Conservation (phyloP, 805 yeast species). For the Candida boleticola region DNA sequence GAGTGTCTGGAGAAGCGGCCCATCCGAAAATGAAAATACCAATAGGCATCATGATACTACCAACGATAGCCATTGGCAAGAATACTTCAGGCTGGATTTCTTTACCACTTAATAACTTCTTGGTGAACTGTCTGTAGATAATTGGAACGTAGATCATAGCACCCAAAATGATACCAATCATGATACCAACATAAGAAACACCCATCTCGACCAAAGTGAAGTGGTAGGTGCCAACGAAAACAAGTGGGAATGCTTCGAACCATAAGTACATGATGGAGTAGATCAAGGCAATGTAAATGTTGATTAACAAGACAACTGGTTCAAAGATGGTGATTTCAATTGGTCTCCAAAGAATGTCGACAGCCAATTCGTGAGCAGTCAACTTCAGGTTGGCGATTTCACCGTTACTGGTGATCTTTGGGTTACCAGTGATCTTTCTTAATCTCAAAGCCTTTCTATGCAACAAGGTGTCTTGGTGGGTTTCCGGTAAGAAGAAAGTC, state of each 20-base stretch:
- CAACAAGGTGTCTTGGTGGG: slow-evolving; percentile 39
- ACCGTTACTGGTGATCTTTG: slow-evolving; percentile 33
- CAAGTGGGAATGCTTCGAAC: slow-evolving; percentile 58
- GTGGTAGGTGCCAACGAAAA: slow-evolving; percentile 37
- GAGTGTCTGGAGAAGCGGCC: slow-evolving; percentile 38
- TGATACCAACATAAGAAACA: slow-evolving; percentile 43
- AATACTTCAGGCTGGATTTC: slow-evolving; percentile 35
- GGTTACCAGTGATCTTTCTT: slow-evolving; percentile 41
- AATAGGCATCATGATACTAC: slow-evolving; percentile 36
- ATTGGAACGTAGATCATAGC: slow-evolving; percentile 21
- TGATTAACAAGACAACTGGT: slow-evolving; percentile 56
- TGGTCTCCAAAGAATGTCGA: slow-evolving; percentile 48
- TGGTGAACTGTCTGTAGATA: slow-evolving; percentile 16
- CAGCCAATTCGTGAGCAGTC: slow-evolving; percentile 11
- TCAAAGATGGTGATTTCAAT: slow-evolving; percentile 46
- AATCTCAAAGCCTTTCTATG: slow-evolving; percentile 41
- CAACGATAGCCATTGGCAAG: slow-evolving; percentile 32
- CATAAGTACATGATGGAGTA: slow-evolving; percentile 56
- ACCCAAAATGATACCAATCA: slow-evolving; percentile 45
- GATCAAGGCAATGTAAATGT: slow-evolving; percentile 49
- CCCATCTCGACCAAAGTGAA: slow-evolving; percentile 51
- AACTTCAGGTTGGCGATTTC: slow-evolving; percentile 22
- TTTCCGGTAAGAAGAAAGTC: slow-evolving; percentile 46
- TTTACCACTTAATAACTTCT: slow-evolving; percentile 16
- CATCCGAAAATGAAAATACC: slow-evolving; percentile 49